Evolutionary conservation across 2,329 filamentous ascomycete species (phyloP).

Genomic region (Periconia macrospinosa): DNA sequence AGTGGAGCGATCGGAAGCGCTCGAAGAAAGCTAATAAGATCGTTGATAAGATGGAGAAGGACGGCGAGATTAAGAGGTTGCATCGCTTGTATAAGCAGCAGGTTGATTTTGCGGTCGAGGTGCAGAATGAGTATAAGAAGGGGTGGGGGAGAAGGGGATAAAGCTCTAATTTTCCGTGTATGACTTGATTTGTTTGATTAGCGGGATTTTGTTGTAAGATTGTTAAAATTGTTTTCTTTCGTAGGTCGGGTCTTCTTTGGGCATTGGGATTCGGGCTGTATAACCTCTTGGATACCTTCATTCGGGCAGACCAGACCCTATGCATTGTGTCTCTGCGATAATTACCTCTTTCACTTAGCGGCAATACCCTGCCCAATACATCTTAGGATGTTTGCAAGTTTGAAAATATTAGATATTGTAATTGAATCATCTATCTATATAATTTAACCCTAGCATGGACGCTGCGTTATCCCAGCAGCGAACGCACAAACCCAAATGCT

Average conservation of each 20-base stretch:
- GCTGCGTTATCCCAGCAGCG: too few relatives aligned
- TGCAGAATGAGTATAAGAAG: slow-evolving; percentile 27
- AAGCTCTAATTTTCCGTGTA: background rate
- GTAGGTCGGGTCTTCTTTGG: too few relatives aligned
- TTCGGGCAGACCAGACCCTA: too few relatives aligned
- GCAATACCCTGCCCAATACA: too few relatives aligned
- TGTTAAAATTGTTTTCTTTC: too few relatives aligned
- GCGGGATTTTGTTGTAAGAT: background rate
- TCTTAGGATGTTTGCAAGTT: background rate
- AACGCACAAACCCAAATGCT: background rate
- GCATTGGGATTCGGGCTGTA: too few relatives aligned
- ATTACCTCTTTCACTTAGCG: too few relatives aligned
- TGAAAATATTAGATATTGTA: background rate
- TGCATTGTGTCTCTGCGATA: too few relatives aligned
- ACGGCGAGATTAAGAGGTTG: slow-evolving; percentile 62
- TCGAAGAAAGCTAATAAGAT: slow-evolving; percentile 65
- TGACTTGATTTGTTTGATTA: background rate
- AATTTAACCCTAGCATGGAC: background rate
- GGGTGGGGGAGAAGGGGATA: slow-evolving; percentile 23
- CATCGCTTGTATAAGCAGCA: slow-evolving; percentile 68
- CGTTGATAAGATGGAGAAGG: slow-evolving; percentile 64
- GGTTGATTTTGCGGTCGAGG: slow-evolving; percentile 44
- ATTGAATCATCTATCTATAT: background rate
- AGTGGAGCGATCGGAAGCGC: slow-evolving; percentile 62
- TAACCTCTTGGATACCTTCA: too few relatives aligned